These are phyloP conservation scores for Suillus paluster DNA, from an alignment of 768 basidiomycete species.

Conservation along the genomic window DNA sequence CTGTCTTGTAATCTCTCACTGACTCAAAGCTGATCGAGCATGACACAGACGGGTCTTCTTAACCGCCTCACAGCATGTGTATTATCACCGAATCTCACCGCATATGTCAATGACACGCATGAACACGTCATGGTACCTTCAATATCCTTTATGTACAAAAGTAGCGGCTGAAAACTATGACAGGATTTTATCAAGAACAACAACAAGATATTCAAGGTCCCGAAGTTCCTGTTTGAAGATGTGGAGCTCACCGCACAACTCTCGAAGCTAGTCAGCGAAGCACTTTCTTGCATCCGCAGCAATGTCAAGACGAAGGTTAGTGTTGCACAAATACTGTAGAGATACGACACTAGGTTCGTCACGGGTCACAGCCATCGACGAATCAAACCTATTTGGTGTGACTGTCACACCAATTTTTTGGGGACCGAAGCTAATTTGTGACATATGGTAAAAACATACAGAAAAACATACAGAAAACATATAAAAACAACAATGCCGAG, in stretches of 20 bases:
- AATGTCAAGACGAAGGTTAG: constrained; percentile 4
- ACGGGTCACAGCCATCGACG: too few relatives aligned
- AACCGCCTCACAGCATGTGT: constrained; percentile 5
- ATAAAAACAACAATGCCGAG: too few relatives aligned
- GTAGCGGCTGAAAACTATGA: neutral
- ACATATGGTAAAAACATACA: too few relatives aligned
- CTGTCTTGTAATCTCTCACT: neutral
- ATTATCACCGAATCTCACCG: constrained; percentile 9
- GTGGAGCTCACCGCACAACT: neutral
- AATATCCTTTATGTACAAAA: neutral
- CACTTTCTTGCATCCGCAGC: neutral
- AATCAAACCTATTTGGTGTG: too few relatives aligned
- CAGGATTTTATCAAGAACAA: constrained; percentile 9
- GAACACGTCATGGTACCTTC: constrained; percentile 4
- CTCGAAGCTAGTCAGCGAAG: constrained; percentile 1
- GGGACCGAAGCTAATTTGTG: too few relatives aligned
- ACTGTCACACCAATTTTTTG: too few relatives aligned
- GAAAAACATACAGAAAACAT: too few relatives aligned
- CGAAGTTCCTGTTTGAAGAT: constrained; percentile 2
- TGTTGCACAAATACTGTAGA: too few relatives aligned
- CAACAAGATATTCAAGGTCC: constrained; percentile 6
- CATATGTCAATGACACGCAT: constrained; percentile 8
- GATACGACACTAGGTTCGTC: too few relatives aligned
- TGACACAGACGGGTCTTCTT: neutral
- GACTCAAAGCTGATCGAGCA: neutral